Evolutionary conservation across 2,329 filamentous ascomycete species (phyloP).

Genomic region (Colletotrichum noveboracense): DNA sequence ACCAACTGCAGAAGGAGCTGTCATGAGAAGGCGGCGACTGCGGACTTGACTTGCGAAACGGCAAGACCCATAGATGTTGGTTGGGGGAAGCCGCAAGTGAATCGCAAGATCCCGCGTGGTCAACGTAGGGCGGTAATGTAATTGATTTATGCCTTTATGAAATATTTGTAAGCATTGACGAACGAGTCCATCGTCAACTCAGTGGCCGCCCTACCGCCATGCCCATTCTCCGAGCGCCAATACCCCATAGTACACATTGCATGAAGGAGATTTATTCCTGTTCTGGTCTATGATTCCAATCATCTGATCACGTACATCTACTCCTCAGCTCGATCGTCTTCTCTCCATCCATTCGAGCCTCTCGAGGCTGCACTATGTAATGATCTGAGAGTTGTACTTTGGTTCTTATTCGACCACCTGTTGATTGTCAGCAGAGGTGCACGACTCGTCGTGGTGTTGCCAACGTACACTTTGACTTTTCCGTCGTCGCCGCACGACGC

Average conservation of each 20-base stretch:
- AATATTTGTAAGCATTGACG: background rate
- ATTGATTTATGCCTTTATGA: background rate
- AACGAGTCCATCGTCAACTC: background rate
- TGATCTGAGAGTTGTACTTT: constrained; percentile 24
- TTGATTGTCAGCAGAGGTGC: background rate
- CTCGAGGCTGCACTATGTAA: constrained; percentile 10
- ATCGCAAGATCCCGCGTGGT: background rate
- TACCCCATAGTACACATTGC: constrained; percentile 3
- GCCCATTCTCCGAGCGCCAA: background rate
- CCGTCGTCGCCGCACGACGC: constrained; percentile 91
- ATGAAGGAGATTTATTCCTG: constrained; percentile 7
- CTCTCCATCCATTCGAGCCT: constrained; percentile 13
- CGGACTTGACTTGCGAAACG: background rate
- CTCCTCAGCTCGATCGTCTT: background rate
- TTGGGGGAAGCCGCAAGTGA: background rate
- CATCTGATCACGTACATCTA: background rate
- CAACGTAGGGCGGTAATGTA: background rate
- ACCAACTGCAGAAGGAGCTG: background rate
- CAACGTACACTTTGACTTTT: constrained; percentile 81
- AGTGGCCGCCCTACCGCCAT: background rate
- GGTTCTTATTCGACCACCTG: constrained; percentile 31
- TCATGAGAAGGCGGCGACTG: background rate
- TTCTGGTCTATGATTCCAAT: constrained; percentile 1
- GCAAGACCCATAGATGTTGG: background rate
- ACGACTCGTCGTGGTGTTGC: background rate